These are phyloP conservation scores for Boletus vinaceobasis DNA, from an alignment of 768 basidiomycete species.

Conservation along the genomic window DNA sequence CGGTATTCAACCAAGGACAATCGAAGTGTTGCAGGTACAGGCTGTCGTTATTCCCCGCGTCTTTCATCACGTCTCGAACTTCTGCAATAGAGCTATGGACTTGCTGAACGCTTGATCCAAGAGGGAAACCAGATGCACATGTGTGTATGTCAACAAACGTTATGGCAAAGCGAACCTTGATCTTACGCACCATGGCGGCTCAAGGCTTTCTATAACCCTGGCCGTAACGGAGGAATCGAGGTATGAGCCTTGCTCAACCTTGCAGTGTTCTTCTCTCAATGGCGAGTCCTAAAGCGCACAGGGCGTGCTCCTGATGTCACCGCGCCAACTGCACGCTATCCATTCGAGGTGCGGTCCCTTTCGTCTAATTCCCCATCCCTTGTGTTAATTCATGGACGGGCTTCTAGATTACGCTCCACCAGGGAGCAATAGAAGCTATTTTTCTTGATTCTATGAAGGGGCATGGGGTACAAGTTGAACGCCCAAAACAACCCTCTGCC, in stretches of 20 bases:
- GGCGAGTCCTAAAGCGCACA: constrained; percentile 43
- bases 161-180: background rate
- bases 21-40: constrained; percentile 50
- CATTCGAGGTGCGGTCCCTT: constrained; percentile 54
- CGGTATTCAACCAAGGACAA: constrained; percentile 53
- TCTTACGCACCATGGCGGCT: background rate
- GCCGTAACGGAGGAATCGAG: constrained; percentile 56
- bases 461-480: constrained; percentile 34
- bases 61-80: background rate
- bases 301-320: constrained; percentile 61
- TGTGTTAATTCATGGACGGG: background rate
- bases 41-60: background rate
- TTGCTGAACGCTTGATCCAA: constrained; percentile 58
- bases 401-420: constrained; percentile 35
- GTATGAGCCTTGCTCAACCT: constrained; percentile 29
- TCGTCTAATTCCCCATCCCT: background rate
- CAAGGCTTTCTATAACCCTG: constrained; percentile 76
- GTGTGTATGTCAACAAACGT: constrained; percentile 43
- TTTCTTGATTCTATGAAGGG: constrained; percentile 39
- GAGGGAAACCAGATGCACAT: constrained; percentile 70
- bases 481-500: constrained; percentile 31
- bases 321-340: constrained; percentile 61
- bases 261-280: background rate
- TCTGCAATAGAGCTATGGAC: constrained; percentile 63
- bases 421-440: constrained; percentile 41